Evolutionary conservation across 2,329 filamentous ascomycete species (phyloP).

Genomic region (Tolypocladium cylindrosporum): DNA sequence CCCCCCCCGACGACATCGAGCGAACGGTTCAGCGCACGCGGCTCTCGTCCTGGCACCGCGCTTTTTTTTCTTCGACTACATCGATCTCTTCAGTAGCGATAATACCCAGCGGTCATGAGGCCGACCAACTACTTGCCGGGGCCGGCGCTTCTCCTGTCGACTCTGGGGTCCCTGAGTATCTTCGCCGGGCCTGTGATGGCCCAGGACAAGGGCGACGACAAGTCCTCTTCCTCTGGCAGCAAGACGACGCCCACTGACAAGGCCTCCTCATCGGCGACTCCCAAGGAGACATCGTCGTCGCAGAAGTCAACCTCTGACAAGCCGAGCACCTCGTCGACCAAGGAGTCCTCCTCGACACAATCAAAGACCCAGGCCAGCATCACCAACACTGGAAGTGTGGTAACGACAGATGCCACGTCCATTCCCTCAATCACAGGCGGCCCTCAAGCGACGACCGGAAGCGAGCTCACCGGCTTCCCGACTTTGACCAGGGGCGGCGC

Average conservation of each 20-base stretch:
- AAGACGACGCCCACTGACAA: conserved; percentile 3
- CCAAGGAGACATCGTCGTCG: conserved; percentile 2
- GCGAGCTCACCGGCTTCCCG: conserved; percentile 24
- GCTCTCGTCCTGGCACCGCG: not conserved
- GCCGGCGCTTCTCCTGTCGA: conserved; percentile 16
- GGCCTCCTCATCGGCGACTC: not conserved
- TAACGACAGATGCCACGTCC: conserved; percentile 2
- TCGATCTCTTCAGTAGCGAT: not conserved
- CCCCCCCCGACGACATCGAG: not conserved
- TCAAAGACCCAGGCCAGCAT: conserved; percentile 7
- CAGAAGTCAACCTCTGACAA: conserved; percentile 3
- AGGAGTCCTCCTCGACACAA: not conserved
- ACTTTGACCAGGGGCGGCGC: conserved; percentile 28
- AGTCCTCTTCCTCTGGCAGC: conserved; percentile 2
- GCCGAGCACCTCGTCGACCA: not conserved
- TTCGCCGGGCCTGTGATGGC: conserved; percentile 21
- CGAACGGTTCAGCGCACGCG: not conserved
- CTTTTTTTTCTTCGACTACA: not conserved
- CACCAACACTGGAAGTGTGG: conserved; percentile 7
- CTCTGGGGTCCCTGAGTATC: conserved; percentile 15
- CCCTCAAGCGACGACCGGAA: conserved; percentile 8
- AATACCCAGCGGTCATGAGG: conserved; percentile 12
- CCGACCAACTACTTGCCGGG: conserved; percentile 15
- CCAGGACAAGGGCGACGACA: conserved; percentile 14
- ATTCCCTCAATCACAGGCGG: conserved; percentile 12